Base-by-base conservation (phyloP, 2,329 filamentous ascomycete species). In the Neonectria neomacrospora region DNA sequence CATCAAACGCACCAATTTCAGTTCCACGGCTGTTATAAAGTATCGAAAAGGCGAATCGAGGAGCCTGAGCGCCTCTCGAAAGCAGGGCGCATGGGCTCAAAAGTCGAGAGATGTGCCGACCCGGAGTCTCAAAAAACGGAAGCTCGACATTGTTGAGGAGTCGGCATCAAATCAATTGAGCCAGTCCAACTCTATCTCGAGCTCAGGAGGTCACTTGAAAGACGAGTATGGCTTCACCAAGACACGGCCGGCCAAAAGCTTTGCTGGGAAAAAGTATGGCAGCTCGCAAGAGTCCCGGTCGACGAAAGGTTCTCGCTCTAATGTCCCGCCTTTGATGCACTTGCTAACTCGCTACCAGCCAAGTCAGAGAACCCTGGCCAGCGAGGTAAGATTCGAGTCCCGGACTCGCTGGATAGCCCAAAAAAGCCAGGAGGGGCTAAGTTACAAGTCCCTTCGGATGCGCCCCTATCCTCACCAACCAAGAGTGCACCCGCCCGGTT, bases 1-100 rank as follows among this genome's bases (percentile, higher is more conserved):
- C 54, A 81, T 83, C 26, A 73, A 66, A 39, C 67, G 65, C 9
- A 80, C 77, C n/a, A 61, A 32, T 12, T 82, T 82, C 45, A 23
- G 45, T 2, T 32, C 48, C 20, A 26, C 59, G n/a, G 34, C 44
- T 23, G 16, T 55, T 37, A 51, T 37, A 5, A 65, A 52, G 16
- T 20, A 41, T 30, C 58, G 45, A 11, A 66, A 54, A 41, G 61
- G 41, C 18, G 28, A 37, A 32, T 39, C 23, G 12, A 65, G 54
- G 41, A 62, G 51, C 14, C 45, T 57, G 23, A 58, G 56, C 28
- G 50, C 60, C 23, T 42, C 57, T 28, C 30, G 20, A 44, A 12
- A 18, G 42, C 58, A 58, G 16, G 30, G 16, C 41, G 22, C 20
- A 16, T 8, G 8, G 26, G 23, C 14, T 6, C 55, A 60, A 11